These are phyloP conservation scores for Backusella australiensis DNA, from an alignment of 192 early-diverging fungal species.

Conservation along the genomic window DNA sequence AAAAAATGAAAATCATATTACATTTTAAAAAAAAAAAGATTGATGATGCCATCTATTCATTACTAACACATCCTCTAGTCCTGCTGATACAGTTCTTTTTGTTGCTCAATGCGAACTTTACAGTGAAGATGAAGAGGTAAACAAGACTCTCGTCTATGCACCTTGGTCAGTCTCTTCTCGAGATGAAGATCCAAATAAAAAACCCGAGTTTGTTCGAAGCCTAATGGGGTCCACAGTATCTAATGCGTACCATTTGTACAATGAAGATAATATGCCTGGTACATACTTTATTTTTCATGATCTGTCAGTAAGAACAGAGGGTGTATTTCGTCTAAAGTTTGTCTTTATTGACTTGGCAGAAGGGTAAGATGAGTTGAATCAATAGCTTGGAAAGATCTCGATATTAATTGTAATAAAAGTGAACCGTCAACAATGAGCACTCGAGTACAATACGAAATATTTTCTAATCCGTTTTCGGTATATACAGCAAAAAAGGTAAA, in stretches of 20 bases:
- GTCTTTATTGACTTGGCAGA: conserved; percentile 54
- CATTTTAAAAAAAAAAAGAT: neutral
- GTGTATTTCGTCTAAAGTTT: conserved; percentile 67
- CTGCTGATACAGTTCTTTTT: conserved; percentile 49
- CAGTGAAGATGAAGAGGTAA: conserved; percentile 48
- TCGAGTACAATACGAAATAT: conserved; percentile 43
- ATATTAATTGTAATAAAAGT: conserved; percentile 9
- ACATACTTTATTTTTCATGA: conserved; percentile 76
- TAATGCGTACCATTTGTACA: conserved; percentile 47
- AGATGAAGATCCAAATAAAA: conserved; percentile 8
- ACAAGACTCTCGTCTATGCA: conserved; percentile 53
- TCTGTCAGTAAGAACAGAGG: conserved; percentile 68
- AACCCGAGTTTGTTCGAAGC: conserved; percentile 51
- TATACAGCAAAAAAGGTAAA: conserved; percentile 67
- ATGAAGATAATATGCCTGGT: conserved; percentile 51
- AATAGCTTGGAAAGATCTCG: neutral
- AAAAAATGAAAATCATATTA: conserved; percentile 2
- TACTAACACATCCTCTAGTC: conserved; percentile 6
- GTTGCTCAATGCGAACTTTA: conserved; percentile 54
- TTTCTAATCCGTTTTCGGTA: conserved; percentile 66
- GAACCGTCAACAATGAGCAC: conserved; percentile 40
- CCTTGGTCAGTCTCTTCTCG: conserved; percentile 19
- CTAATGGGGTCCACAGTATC: conserved; percentile 56
- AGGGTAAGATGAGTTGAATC: neutral
- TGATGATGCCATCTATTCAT: neutral